Evolutionary conservation across 2,329 filamentous ascomycete species (phyloP), one percentile per base, ranked within the genome.

Genomic region (Dactylellina haptotyla): DNA sequence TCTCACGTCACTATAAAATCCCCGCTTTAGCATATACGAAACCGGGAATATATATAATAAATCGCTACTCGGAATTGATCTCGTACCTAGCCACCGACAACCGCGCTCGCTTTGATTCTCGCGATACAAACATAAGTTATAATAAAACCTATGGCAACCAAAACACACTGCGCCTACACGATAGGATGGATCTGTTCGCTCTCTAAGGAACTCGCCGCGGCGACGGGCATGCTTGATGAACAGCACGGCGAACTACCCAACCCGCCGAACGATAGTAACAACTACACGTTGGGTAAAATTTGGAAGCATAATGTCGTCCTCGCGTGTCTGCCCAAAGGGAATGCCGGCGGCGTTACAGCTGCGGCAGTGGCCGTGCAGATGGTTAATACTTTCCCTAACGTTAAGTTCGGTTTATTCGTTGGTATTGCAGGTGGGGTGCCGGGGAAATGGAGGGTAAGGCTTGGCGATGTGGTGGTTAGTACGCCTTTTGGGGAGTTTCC

Each of bases 351-450:
- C 3, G 56, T 30, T 4, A 12, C 34, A 10, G 56, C 37, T 3
- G 39, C 56, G 3, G 12, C 37, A 4, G 56, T 39, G 14, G 56
- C 32, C 16, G 25, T 39, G 10, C 16, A 45, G 23, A 32, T 59
- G 37, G 34, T 25, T 23, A 16, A 34, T n/a, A 45, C 56, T 3
- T 59, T 59, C 25, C 56, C 56, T 8, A 26, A 14, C n/a, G 20
- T 59, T 5, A 45, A 32, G 20, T 32, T 59, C 34, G 56, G 56
- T 2, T 37, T 59, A 4, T n/a, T 59, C 8, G 41, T 59, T 25
- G 56, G 56, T 46, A 66, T 66, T 23, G 62, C 51, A 4, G 51
- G 62, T 4, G 62, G 62, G 5, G 16, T 66, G 10, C 48, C 62
- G 3, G 20, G 4, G 4, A n/a, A 46, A 25, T 10, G 12, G 4